These are phyloP conservation scores for Sanghuangporus weigelae DNA, from an alignment of 1,284 basidiomycete species.

Conservation along the genomic window DNA sequence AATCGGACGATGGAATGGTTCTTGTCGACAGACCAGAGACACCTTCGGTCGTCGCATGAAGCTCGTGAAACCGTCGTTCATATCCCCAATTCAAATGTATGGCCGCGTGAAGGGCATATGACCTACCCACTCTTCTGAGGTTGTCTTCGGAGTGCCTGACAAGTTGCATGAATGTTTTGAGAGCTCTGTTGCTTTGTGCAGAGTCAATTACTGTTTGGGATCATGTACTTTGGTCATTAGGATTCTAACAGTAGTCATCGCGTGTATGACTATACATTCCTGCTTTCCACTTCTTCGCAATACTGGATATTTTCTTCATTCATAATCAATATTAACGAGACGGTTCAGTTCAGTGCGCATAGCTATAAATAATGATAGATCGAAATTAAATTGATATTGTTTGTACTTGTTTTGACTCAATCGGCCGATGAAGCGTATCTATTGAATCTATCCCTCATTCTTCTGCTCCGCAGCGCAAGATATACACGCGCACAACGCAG, in stretches of 20 bases:
- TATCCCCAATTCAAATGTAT: neutral
- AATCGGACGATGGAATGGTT: constrained; percentile 77
- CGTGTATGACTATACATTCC: neutral
- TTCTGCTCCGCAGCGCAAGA: neutral
- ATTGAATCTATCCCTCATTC: neutral
- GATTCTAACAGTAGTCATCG: neutral
- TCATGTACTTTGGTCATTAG: neutral
- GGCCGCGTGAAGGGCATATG: neutral
- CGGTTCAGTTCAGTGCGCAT: neutral
- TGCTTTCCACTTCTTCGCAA: constrained; percentile 16
- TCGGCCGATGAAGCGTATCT: too few relatives aligned
- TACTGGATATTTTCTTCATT: neutral
- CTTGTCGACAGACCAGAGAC: constrained; percentile 55
- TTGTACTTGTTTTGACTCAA: neutral
- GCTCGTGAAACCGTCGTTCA: neutral
- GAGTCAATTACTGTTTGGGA: neutral
- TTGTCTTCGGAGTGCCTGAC: neutral
- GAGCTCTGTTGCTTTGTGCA: neutral
- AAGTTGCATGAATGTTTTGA: neutral
- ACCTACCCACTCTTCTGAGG: neutral
- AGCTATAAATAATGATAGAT: neutral
- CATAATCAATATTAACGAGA: neutral
- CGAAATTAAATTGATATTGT: neutral
- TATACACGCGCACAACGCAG: neutral
- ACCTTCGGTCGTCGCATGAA: neutral